Evolutionary conservation across 352 stramenopile species (phyloP), one percentile per base, ranked within the genome.

Genomic region (Peronospora belbahrii): DNA sequence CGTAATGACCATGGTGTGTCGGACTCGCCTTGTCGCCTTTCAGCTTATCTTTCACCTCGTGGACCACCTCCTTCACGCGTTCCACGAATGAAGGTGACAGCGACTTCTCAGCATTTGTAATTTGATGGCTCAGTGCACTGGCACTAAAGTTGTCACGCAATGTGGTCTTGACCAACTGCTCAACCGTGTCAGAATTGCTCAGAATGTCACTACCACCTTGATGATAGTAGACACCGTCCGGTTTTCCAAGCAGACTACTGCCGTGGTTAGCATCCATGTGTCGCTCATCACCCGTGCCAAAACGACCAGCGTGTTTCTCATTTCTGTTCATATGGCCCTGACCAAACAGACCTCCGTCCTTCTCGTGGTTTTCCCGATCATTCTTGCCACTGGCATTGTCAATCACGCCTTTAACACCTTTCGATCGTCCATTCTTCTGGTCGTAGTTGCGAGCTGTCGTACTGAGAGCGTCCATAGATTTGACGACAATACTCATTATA

Each of bases 11-110:
- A 31, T 11, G 9, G 3, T 33, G 27, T 11, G 27, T 15, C 27
- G 8, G 11, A 23, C 52, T 57, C 15, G 53, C 18, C 23, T 47
- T 52, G 15, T 27, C 33, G n/a, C 36, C 22, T n/a, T 52, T 56
- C 5, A 65, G 13, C 22, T 57, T 60, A 14, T 36, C 40, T 24
- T 50, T 39, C 5, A 65, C 52, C 17, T 56, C 56, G 11, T 38
- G 44, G 19, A 65, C 39, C 4, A 33, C 30, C 7, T 61, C 40
- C 18, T 48, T 65, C 11, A 42, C 56, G 6, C 56, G 50, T 23
- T 65, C 56, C 13, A 42, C 37, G 9, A 60, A 15, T 8, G 56
- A 61, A 1, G 46, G 46, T 9, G 50, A 43, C 15, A 58, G 53
- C 37, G 59, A 52, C 0, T 52, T 48, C 0, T 23, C 15, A 0